phyloP scores from a whole-genome alignment of 2,329 filamentous ascomycete species.

The Passalora sequoiae region DNA sequence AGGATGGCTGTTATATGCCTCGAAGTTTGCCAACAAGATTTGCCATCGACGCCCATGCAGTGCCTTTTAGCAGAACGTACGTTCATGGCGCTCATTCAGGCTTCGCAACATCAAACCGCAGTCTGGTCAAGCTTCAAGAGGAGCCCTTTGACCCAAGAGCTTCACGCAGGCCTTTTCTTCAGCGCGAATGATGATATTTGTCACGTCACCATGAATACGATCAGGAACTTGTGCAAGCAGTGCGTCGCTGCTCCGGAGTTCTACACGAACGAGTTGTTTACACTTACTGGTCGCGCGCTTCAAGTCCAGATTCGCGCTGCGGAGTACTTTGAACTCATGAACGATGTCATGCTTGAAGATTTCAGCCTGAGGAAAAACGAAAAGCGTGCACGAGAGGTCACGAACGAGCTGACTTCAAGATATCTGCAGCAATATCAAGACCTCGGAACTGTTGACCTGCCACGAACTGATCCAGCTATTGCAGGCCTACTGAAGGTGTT shows the following conservation, averaged over 20 bases:
- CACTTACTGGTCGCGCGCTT: conserved; percentile 21
- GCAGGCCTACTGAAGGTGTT: conserved; percentile 38
- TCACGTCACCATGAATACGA: conserved; percentile 35
- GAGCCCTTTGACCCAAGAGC: not conserved
- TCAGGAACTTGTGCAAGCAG: conserved; percentile 25
- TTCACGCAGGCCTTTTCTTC: conserved; percentile 3
- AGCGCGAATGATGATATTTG: conserved; percentile 4
- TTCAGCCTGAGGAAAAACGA: conserved; percentile 17
- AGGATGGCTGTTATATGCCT: conserved; percentile 21
- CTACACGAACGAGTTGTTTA: conserved; percentile 23
- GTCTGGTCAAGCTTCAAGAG: not conserved
- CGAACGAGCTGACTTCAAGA: conserved; percentile 15
- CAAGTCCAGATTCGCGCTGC: conserved; percentile 4
- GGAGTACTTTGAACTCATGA: conserved; percentile 23
- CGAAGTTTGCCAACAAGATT: not conserved
- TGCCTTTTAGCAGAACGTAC: not conserved
- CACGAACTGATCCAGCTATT: conserved; percentile 23
- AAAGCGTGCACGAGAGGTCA: conserved; percentile 17
- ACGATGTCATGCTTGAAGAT: conserved; percentile 15
- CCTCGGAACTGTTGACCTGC: conserved; percentile 22
- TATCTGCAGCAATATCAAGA: conserved; percentile 23
- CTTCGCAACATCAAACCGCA: not conserved
- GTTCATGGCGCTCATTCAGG: conserved; percentile 4
- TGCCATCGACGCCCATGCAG: not conserved
- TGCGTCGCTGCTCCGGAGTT: conserved; percentile 18